These are phyloP conservation scores for Carallia pectinifolia DNA, from an alignment of 345 rosid species.

Conservation along the genomic window DNA sequence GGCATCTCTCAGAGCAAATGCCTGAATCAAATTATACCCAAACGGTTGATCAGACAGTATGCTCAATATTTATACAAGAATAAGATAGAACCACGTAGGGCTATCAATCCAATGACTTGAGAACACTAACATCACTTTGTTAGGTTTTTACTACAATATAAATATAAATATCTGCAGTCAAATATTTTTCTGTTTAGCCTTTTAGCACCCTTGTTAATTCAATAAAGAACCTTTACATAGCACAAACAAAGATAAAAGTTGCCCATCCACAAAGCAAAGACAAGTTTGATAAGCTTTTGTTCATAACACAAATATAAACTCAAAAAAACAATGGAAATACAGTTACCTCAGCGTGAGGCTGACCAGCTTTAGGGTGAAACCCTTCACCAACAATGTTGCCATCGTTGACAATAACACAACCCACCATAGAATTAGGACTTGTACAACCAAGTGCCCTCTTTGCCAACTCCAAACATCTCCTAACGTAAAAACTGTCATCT, in stretches of 20 bases:
- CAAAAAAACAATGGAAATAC: not conserved
- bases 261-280: too few species aligned
- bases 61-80: not conserved
- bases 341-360: constrained; percentile 94
- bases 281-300: too few species aligned
- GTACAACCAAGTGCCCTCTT: constrained; percentile 72
- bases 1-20: constrained; percentile 83
- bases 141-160: too few species aligned
- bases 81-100: not conserved
- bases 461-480: constrained; percentile 77
- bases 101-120: not conserved
- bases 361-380: constrained; percentile 94
- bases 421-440: constrained; percentile 95
- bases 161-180: too few species aligned
- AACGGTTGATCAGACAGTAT: not conserved
- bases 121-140: too few species aligned
- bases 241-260: too few species aligned
- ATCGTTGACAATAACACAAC: constrained; percentile 87
- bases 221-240: too few species aligned
- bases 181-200: too few species aligned
- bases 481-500: constrained; percentile 63
- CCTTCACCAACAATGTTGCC: constrained; percentile 88
- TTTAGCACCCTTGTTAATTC: too few species aligned
- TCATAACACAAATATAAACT: not conserved
- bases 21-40: constrained; percentile 37